phyloP scores from a whole-genome alignment of 108 stramenopile genomes.

The Asterionellopsis glacialis region DNA sequence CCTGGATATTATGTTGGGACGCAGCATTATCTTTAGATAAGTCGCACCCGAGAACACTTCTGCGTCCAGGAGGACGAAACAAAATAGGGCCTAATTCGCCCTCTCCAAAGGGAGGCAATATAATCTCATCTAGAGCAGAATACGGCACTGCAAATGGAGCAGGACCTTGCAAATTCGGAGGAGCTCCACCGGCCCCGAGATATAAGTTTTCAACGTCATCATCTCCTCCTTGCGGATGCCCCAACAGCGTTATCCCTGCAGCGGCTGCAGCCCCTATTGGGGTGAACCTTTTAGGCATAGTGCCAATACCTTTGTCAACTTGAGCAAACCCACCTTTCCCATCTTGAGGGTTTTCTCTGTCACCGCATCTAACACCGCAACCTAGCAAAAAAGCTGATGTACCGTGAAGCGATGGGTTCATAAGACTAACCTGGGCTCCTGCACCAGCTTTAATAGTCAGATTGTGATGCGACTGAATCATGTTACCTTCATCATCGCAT shows the following conservation, averaged over 20 bases:
- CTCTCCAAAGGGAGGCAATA: slow-evolving; percentile 64
- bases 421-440: slow-evolving; percentile 55
- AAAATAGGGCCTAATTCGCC: slow-evolving; percentile 69
- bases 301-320: background rate
- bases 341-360: slow-evolving; percentile 31
- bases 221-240: slow-evolving; percentile 17
- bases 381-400: slow-evolving; percentile 60
- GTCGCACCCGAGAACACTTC: slow-evolving; percentile 26
- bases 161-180: slow-evolving; percentile 29
- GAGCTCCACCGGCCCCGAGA: slow-evolving; percentile 15
- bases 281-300: slow-evolving; percentile 12
- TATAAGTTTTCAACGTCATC: background rate
- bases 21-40: slow-evolving; percentile 6
- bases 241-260: slow-evolving; percentile 38
- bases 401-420: slow-evolving; percentile 60
- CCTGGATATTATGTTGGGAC: slow-evolving; percentile 2
- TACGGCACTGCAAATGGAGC: slow-evolving; percentile 62
- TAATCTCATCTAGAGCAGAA: slow-evolving; percentile 53
- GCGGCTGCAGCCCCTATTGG: slow-evolving; percentile 73
- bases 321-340: background rate
- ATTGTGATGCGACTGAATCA: slow-evolving; percentile 72
- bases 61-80: slow-evolving; percentile 70
- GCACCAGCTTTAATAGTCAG: slow-evolving; percentile 59
- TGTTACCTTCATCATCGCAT: slow-evolving; percentile 46
- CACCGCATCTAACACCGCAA: slow-evolving; percentile 65